Evolutionary conservation across 805 yeast genomes (phyloP), one percentile per base, ranked within the genome.

Genomic region (Saccharomycopsis fodiens): DNA sequence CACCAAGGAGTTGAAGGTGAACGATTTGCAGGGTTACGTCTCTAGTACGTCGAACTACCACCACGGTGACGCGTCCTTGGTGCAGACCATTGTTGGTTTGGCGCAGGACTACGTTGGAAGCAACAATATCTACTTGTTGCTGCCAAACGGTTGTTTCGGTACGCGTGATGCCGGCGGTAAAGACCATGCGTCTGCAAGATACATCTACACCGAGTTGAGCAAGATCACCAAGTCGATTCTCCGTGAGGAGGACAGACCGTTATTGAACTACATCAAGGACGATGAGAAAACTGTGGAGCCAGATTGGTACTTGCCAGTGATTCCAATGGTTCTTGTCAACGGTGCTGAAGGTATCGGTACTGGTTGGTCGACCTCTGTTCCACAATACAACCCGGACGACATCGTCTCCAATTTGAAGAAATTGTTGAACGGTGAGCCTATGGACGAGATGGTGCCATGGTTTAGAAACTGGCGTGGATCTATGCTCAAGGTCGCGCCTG

Each of bases 261-360:
- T 93, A 40, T 77, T 82, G 55, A 74, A 71, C 0, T 91, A 91
- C 61, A 68, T 87, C 47, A 88, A 86, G 59, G 98, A 89, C 60
- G 98, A 93, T 66, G 97, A 87, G 56, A 81, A 78, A 52, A 79
- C 91, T 0, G 95, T 91, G 16, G 98, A 93, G 61, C 98, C 98
- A 0, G 88, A 85, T 56, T 87, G 94, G 88, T 93, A 87, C 62
- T 69, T 86, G 35, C 98, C 98, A 1, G 79, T 93, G n/a, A 55
- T 93, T 34, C 98, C 98, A 7, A 85, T 88, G 86, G 60, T 93
- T n/a, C 70, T 93, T 51, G 95, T 93, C 3, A 93, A 93, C 59
- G 98, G 98, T 47, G 74, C 91, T 6, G 98, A 93, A 64, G 98
- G 98, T 68, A 93, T 93, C 62, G 98, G 98, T 52, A 89, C 98